Base-by-base conservation (phyloP, 1,284 basidiomycete species). In the Pascua sp. region DNA sequence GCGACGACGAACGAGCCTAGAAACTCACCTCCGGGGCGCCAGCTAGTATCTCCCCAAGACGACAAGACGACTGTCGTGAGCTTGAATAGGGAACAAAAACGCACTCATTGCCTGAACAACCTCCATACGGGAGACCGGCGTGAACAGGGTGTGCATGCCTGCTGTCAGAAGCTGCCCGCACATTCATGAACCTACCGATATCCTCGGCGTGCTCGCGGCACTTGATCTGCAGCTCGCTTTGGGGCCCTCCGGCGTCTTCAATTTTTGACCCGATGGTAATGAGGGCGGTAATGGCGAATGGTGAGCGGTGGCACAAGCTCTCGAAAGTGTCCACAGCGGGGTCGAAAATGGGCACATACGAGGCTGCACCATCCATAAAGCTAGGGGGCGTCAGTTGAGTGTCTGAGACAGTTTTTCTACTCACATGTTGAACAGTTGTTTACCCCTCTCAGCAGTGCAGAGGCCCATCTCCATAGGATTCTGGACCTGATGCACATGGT, bases 281-380 rank as follows among this genome's bases (percentile, higher is more conserved):
- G 36, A 93, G 88, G 43, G 85, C 85, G 65, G 91, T 85, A 51
- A 76, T 65, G 2, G 65, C 65, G 58, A 75, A 76, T 1, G 75
- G 70, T 5, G 68, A 68, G 42, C 71, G 63, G 11, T 58, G 43
- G 10, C 67, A 64, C 10, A 72, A 59, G 51, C 62, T 66, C 42
- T 91, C 87, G 73, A 84, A 92, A 0, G 89, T 90, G 71, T 93
- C 90, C 32, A 82, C 78, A 40, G 79, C 81, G 8, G 80, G 82
- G 74, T 93, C 89, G 66, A 92, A 91, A 12, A 92, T 85, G 46
- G 90, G 88, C 75, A 92, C 77, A 73, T 92, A 93, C 12, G 89
- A 90, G 9, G 88, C 89, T 68, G 89, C 91, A 18, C 88, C 64
- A 84, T 85, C 83, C 74, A 89, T 91, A 73, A 88, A 91, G 3